These are phyloP conservation scores for Fomitopsis schrenkii DNA, from an alignment of 1,284 basidiomycete genomes.

Conservation along the genomic window DNA sequence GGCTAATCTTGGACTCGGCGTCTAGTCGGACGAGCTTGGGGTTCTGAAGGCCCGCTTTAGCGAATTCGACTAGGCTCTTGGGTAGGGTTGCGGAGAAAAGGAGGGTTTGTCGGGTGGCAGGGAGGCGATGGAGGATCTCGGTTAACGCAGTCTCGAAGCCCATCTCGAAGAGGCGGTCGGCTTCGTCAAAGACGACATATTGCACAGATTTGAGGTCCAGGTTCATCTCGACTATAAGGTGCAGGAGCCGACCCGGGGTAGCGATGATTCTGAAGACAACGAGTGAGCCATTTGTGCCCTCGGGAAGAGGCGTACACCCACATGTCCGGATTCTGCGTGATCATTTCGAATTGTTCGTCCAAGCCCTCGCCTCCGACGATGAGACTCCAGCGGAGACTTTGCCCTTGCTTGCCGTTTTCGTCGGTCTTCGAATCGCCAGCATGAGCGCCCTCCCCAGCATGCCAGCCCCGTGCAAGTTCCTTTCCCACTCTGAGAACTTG, in stretches of 20 bases:
- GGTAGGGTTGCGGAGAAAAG: slow-evolving; percentile 97
- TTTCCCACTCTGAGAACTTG: slow-evolving; percentile 96
- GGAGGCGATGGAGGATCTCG: slow-evolving; percentile 89
- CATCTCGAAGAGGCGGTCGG: slow-evolving; percentile 97
- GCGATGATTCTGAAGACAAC: slow-evolving; percentile 75
- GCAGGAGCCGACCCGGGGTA: slow-evolving; percentile 94
- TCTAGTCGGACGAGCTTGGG: slow-evolving; percentile 95
- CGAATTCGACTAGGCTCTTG: slow-evolving; percentile 95
- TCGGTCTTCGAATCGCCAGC: slow-evolving; percentile 62
- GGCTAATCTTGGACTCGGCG: slow-evolving; percentile 93
- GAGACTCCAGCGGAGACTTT: slow-evolving; percentile 86
- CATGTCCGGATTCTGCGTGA: slow-evolving; percentile 94
- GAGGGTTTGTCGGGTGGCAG: slow-evolving; percentile 83
- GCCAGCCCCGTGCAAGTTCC: slow-evolving; percentile 81
- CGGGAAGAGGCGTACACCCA: slow-evolving; percentile 39
- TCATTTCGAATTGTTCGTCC: slow-evolving; percentile 96
- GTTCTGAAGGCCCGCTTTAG: slow-evolving; percentile 92
- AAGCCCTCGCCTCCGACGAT: slow-evolving; percentile 95
- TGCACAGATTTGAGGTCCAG: slow-evolving; percentile 86
- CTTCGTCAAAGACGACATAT: slow-evolving; percentile 97
- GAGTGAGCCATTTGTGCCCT: slow-evolving; percentile 9
- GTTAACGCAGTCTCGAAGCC: slow-evolving; percentile 92
- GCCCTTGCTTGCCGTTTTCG: slow-evolving; percentile 55
- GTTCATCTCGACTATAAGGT: slow-evolving; percentile 96
- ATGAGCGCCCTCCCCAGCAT: slow-evolving; percentile 50